Conservation (phyloP, 352 stramenopile species). For the Phytopythium boreale region DNA sequence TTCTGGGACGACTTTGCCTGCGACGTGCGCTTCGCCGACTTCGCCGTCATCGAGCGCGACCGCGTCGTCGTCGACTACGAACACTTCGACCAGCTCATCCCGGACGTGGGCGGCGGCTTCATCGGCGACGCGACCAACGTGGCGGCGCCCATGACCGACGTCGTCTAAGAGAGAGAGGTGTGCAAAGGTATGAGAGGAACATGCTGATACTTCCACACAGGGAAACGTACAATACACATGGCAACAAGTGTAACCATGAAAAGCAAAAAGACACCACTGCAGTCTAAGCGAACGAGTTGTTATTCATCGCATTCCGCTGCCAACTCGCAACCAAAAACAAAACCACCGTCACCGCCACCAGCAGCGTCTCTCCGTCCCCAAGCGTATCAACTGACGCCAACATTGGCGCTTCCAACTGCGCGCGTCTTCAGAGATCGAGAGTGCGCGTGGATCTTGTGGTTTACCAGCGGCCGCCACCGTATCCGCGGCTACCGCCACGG, state of each 20-base stretch:
- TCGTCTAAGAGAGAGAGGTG: conserved; percentile 11
- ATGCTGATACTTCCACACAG: too few species aligned
- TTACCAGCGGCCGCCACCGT: conserved; percentile 59
- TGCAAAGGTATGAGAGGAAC: neutral
- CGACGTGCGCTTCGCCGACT: conserved; percentile 75
- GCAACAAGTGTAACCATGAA: neutral
- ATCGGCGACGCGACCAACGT: conserved; percentile 22
- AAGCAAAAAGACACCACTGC: neutral
- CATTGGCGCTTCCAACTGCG: neutral
- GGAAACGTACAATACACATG: neutral
- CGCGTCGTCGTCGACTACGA: conserved; percentile 65
- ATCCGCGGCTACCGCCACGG: conserved; percentile 51
- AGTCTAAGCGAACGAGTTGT: neutral
- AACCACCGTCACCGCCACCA: neutral
- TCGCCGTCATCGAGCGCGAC: conserved; percentile 67
- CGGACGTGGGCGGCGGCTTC: conserved; percentile 23
- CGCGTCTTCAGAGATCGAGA: neutral
- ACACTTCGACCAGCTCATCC: conserved; percentile 57
- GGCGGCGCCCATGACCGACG: conserved; percentile 6
- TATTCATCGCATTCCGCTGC: neutral
- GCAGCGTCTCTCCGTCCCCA: neutral
- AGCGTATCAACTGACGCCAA: neutral
- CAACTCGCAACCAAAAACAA: conserved; percentile 2
- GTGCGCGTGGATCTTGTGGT: neutral
- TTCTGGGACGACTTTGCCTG: conserved; percentile 87